Conservation (phyloP, 1,284 basidiomycete species). For the Austropuccinia psidii region DNA sequence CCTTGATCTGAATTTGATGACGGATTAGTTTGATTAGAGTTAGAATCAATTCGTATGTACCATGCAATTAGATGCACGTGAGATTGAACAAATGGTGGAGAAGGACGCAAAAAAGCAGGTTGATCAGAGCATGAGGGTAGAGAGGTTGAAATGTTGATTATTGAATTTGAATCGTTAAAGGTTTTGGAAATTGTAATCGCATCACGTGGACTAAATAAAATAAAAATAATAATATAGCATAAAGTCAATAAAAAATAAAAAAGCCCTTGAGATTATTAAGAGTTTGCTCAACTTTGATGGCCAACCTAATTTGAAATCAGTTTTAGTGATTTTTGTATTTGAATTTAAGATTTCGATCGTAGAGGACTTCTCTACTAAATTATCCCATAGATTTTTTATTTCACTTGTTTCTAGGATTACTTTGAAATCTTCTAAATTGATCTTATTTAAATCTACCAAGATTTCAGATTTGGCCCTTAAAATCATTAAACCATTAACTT, state of each 20-base stretch:
- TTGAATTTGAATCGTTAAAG: slow-evolving; percentile 67
- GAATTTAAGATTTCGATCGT: slow-evolving; percentile 31
- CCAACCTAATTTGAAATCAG: slow-evolving; percentile 37
- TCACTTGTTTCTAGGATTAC: slow-evolving; percentile 25
- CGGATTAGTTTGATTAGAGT: slow-evolving; percentile 34
- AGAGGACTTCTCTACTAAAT: slow-evolving; percentile 25
- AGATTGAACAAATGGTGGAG: slow-evolving; percentile 89
- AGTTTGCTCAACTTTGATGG: slow-evolving; percentile 38
- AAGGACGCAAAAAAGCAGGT: slow-evolving; percentile 82
- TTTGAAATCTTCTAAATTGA: slow-evolving; percentile 26
- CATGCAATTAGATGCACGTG: slow-evolving; percentile 80
- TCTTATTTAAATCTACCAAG: background rate
- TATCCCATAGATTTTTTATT: slow-evolving; percentile 26
- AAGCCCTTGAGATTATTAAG: no score
- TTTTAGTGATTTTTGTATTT: slow-evolving; percentile 28
- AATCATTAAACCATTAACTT: no score
- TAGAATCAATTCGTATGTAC: slow-evolving; percentile 62
- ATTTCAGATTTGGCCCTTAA: no score
- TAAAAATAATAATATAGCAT: no score
- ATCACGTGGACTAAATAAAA: slow-evolving; percentile 67
- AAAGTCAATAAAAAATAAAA: no score
- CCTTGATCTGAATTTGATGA: slow-evolving; percentile 24
- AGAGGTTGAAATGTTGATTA: slow-evolving; percentile 91
- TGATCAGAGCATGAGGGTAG: slow-evolving; percentile 84
- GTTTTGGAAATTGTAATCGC: slow-evolving; percentile 84